Evolutionary conservation across 2,329 filamentous ascomycete genomes (phyloP), one percentile per base, ranked within the genome.

Genomic region (Eurotiales sp.): DNA sequence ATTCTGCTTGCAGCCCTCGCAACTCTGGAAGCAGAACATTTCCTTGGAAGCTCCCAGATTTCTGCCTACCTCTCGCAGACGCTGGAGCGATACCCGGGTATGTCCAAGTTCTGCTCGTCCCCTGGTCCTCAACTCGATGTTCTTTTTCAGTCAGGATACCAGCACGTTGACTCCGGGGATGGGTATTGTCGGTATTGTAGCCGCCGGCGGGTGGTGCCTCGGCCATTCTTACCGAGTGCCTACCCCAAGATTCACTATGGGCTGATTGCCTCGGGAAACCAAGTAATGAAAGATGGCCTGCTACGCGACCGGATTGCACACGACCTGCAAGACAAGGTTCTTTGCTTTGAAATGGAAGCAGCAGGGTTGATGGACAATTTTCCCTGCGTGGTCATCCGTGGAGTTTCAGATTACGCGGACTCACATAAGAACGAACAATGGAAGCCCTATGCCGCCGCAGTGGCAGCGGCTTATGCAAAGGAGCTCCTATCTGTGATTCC

Each of bases 391-490:
- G 51, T 49, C 14, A 41, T 53, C 27, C 21, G 51, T 22, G 51
- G 51, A 1, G 50, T 53, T 8, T 50, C 39, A 17, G 51, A 53
- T 17, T 53, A 50, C 29, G n/a, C 51, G 14, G 46, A 53, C 23
- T 50, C 45, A 12, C 45, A 53, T 32, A 53, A 53, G 22, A 50
- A 50, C 14, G 45, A 53, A 15, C 22, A 29, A 17, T 53, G 51
- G 45, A 39, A 50, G 37, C 25, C 12, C 21, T 52, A 52, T 36
- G 50, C 50, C 14, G 50, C 50, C 6, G 50, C 50, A 14, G 36
- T 29, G 14, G 50, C 50, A 19, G 50, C 50, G 19, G 50, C 25
- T 3, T 48, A 52, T 47, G 44, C 43, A 14, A 52, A 48, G 23
- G 50, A 52, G 23, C 44, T 52, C 15, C 27, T 52, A 12, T 43